These are phyloP conservation scores for Fusarium tricinctum DNA, from an alignment of 2,329 filamentous ascomycete genomes.

Conservation along the genomic window DNA sequence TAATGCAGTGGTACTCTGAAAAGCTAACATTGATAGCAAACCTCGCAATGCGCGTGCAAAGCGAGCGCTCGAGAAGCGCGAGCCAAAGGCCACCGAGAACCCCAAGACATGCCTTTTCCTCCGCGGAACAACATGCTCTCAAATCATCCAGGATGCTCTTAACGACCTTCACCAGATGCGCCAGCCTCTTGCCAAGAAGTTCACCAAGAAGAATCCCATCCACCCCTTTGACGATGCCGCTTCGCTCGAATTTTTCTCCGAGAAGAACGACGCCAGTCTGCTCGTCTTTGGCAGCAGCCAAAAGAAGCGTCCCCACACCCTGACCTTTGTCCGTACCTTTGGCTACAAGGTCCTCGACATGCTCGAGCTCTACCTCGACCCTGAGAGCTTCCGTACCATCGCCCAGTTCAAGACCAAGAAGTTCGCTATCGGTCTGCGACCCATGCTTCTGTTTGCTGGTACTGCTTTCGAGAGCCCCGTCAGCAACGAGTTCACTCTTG, in stretches of 20 bases:
- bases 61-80: slow-evolving; percentile 92
- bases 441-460: slow-evolving; percentile 91
- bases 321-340: slow-evolving; percentile 88
- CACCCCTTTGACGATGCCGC: slow-evolving; percentile 93
- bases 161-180: slow-evolving; percentile 89
- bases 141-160: slow-evolving; percentile 85
- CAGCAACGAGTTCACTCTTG: slow-evolving; percentile 82
- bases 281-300: slow-evolving; percentile 86
- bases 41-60: slow-evolving; percentile 87
- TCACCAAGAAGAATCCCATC: slow-evolving; percentile 96
- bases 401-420: slow-evolving; percentile 82
- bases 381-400: slow-evolving; percentile 77
- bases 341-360: slow-evolving; percentile 92
- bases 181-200: slow-evolving; percentile 86
- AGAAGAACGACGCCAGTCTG: slow-evolving; percentile 94
- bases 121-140: slow-evolving; percentile 86
- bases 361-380: slow-evolving; percentile 88
- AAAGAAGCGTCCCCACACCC: slow-evolving; percentile 94
- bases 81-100: slow-evolving; percentile 90
- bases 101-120: slow-evolving; percentile 92
- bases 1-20: background rate
- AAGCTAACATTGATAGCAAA: slow-evolving; percentile 56
- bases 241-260: slow-evolving; percentile 93
- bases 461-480: slow-evolving; percentile 88
- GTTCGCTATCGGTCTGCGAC: slow-evolving; percentile 85